Base-by-base conservation (phyloP, 345 rosid genomes). In the Microthlaspi erraticum region DNA sequence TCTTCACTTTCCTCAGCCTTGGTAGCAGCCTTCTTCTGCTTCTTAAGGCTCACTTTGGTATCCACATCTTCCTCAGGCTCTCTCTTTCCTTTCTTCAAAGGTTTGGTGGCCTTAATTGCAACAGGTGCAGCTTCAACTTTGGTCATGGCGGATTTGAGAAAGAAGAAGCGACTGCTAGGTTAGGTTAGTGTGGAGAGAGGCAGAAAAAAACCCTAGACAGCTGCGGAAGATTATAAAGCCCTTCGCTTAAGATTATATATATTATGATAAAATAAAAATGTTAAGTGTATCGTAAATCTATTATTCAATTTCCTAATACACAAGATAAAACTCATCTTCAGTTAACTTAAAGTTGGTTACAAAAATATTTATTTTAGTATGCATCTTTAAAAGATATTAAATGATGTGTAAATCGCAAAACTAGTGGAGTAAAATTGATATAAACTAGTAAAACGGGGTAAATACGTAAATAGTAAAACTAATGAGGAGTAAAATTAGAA, bases 11-110 rank as follows among this genome's bases (percentile, higher is more conserved):
- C 82, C 75, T 79, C 71, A 18, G 76, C 79, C 72, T 74, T 80
- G 49, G 31, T 55, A 43, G 74, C 56, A 38, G 75, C 68, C 16
- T 46, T 77, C 86, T 91, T 91, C 78, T 80, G 90, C 84, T 89
- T 91, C 84, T 89, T 91, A 0, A 74, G 80, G 70, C 41, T 79
- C 31, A 81, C 82, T 64, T 74, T 66, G 79, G 87, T 82, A 52
- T 81, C 88, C 6, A 81, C 5, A 3, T 74, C 82, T 50, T 78
- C 87, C 53, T 83, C 93, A 31, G 93, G 82, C 39, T 80, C 93
- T 77, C 97, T 85, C 78, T 91, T 91, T 36, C 84, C 97, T 88
- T 84, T 84, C 83, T 80, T 80, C 65, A 68, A 79, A n/a, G 89
- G 70, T 76, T 78, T 85, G 0, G 77, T 10, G 23, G 73, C 65